Conservation (phyloP, 768 basidiomycete genomes). For the Cystobasidium tubakii region DNA sequence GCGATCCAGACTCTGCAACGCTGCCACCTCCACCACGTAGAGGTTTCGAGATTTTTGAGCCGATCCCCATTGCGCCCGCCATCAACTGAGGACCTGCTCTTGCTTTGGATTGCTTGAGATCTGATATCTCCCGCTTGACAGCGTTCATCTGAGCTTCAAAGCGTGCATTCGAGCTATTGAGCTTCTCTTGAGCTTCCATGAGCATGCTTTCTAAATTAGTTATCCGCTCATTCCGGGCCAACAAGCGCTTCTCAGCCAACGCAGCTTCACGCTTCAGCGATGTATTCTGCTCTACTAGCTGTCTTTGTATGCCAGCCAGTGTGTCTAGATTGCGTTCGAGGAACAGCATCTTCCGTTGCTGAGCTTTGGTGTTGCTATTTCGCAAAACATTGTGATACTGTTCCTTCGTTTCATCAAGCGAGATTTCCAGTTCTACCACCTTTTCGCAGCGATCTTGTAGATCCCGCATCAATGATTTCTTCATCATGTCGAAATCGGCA, state of each 20-base stretch:
- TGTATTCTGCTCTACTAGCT: slow-evolving; percentile 98
- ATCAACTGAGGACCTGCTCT: slow-evolving; percentile 49
- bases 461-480: slow-evolving; percentile 97
- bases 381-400: slow-evolving; percentile 98
- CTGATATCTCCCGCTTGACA: slow-evolving; percentile 70
- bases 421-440: slow-evolving; percentile 99
- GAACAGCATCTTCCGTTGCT: slow-evolving; percentile 99
- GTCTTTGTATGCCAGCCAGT: slow-evolving; percentile 90
- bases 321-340: slow-evolving; percentile 93
- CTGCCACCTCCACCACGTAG: slow-evolving; percentile 77
- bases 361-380: slow-evolving; percentile 95
- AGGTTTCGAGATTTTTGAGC: slow-evolving; percentile 85
- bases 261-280: slow-evolving; percentile 94
- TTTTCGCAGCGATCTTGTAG: slow-evolving; percentile 99
- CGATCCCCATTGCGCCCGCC: slow-evolving; percentile 72
- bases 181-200: slow-evolving; percentile 85
- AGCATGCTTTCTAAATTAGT: slow-evolving; percentile 88
- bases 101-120: slow-evolving; percentile 68
- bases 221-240: slow-evolving; percentile 95
- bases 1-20: not conserved
- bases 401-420: slow-evolving; percentile 95
- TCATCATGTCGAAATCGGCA: slow-evolving; percentile 95
- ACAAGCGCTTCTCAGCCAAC: slow-evolving; percentile 89
- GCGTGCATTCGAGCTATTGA: slow-evolving; percentile 89
- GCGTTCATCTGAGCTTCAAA: slow-evolving; percentile 88